Evolutionary conservation across 2,329 filamentous ascomycete species (phyloP).

Genomic region (Epicoccum sorghinum): DNA sequence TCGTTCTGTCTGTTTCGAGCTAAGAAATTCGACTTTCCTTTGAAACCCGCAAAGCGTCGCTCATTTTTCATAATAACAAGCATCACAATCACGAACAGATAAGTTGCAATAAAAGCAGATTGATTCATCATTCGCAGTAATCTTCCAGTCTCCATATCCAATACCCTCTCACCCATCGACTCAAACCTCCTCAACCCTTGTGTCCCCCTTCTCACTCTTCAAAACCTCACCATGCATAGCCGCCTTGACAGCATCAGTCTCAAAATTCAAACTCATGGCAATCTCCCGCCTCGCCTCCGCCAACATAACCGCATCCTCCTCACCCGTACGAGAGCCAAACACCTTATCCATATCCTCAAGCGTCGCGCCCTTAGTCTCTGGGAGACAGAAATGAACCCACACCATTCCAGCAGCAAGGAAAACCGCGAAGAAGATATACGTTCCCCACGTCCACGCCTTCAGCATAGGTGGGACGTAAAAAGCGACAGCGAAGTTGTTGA

Average conservation of each 20-base stretch:
- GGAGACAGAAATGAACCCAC: constrained; percentile 35
- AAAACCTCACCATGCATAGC: constrained; percentile 22
- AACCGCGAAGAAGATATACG: constrained; percentile 48
- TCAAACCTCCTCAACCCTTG: constrained; percentile 27
- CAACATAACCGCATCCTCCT: constrained; percentile 36
- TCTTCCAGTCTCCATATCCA: too few relatives aligned
- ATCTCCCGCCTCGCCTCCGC: constrained; percentile 34
- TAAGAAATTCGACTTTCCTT: too few relatives aligned
- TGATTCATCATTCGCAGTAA: too few relatives aligned
- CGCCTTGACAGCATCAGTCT: constrained; percentile 31
- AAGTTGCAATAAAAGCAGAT: too few relatives aligned
- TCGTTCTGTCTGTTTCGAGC: too few relatives aligned
- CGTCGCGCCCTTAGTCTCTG: constrained; percentile 37
- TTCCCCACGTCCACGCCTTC: constrained; percentile 41
- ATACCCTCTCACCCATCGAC: neutral
- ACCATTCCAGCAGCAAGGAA: constrained; percentile 34
- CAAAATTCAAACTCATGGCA: constrained; percentile 30
- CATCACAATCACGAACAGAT: too few relatives aligned
- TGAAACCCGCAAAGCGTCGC: too few relatives aligned
- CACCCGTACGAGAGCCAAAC: constrained; percentile 32
- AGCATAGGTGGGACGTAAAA: constrained; percentile 46
- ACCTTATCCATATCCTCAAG: constrained; percentile 41
- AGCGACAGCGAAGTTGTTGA: constrained; percentile 49
- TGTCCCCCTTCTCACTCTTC: constrained; percentile 22
- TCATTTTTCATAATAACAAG: too few relatives aligned